Percentiles rank a stretch among this genome's conserved stretches.
Conservation (phyloP, 345 rosid species). For the Dipteronia sinensis region DNA sequence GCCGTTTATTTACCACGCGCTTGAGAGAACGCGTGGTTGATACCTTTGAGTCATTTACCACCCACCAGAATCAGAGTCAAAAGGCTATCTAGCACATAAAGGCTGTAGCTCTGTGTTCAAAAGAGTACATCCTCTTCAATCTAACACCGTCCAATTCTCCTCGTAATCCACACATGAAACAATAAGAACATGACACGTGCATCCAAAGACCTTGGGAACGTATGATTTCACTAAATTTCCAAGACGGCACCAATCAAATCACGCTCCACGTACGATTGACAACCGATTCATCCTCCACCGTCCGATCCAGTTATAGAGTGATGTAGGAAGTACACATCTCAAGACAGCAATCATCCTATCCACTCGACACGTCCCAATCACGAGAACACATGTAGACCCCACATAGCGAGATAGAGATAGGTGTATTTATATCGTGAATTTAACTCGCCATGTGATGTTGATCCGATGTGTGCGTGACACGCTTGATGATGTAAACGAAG, state of each 20-base stretch:
- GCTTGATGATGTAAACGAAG: slow-evolving; percentile 23
- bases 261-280: neutral
- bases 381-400: slow-evolving; percentile 5
- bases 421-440: neutral
- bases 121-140: neutral
- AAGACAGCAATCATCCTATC: slow-evolving; percentile 14
- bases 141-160: neutral
- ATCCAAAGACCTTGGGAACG: slow-evolving; percentile 25
- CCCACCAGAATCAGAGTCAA: neutral
- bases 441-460: slow-evolving; percentile 19
- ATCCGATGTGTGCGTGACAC: neutral
- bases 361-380: slow-evolving; percentile 34
- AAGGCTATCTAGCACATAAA: neutral
- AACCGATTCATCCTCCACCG: neutral
- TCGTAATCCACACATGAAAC: neutral
- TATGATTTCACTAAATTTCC: slow-evolving; percentile 7
- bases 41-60: neutral
- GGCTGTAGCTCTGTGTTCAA: neutral
- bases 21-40: neutral
- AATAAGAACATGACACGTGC: slow-evolving; percentile 12
- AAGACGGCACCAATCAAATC: slow-evolving; percentile 5
- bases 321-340: slow-evolving; percentile 15
- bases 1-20: neutral
- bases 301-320: neutral
- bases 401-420: neutral